Conservation (phyloP, 345 rosid species). For the rapeseed (Brassica napus) region DNA sequence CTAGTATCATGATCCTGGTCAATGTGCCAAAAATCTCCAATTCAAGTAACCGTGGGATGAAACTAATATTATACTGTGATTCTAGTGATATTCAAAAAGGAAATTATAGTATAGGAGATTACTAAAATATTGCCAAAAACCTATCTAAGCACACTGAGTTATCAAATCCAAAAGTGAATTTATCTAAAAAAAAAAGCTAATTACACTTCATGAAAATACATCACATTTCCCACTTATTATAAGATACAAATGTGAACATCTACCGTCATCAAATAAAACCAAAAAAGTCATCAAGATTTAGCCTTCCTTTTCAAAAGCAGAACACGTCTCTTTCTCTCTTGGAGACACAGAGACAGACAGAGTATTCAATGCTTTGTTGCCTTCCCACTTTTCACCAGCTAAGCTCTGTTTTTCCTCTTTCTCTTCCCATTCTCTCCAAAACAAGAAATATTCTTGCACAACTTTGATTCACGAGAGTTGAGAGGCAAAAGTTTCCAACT, state of each 20-base stretch:
- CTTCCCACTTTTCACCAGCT: constrained; percentile 39
- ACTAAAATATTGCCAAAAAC: constrained; percentile 9
- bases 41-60: too few relatives aligned
- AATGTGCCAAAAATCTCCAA: too few relatives aligned
- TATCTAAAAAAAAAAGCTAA: background rate
- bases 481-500: constrained; percentile 21
- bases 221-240: background rate
- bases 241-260: constrained; percentile 34
- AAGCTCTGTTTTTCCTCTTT: constrained; percentile 17
- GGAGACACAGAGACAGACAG: constrained; percentile 27
- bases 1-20: too few relatives aligned
- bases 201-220: constrained; percentile 3
- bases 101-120: background rate
- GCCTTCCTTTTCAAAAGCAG: constrained; percentile 39
- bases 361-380: constrained; percentile 38
- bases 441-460: constrained; percentile 8
- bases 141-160: background rate
- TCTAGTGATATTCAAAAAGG: too few relatives aligned
- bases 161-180: background rate
- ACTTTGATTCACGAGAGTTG: constrained; percentile 26
- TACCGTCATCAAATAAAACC: constrained; percentile 15
- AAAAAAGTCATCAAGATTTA: constrained; percentile 34
- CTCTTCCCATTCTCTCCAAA: constrained; percentile 13
- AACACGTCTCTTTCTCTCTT: constrained; percentile 36
- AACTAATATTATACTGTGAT: too few relatives aligned